These are phyloP conservation scores for Yarrowia yakushimensis DNA, from an alignment of 805 yeast species.

Conservation along the genomic window DNA sequence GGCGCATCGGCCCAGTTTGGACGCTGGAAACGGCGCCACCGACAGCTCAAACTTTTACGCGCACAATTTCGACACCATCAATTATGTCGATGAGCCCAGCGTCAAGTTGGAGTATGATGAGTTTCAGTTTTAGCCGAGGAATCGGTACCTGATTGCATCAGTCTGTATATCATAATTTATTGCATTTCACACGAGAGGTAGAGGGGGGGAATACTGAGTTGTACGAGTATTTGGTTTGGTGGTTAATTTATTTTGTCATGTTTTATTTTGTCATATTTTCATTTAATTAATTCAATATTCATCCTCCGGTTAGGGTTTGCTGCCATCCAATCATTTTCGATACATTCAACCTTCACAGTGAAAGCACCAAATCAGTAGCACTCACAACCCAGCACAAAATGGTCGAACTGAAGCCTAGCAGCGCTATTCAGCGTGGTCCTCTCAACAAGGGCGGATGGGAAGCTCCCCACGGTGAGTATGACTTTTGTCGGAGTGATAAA, in stretches of 20 bases:
- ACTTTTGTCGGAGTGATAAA: background rate
- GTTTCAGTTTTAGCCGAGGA: constrained; percentile 13
- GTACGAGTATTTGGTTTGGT: too few relatives aligned
- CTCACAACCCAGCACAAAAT: constrained; percentile 2
- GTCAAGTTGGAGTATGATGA: constrained; percentile 18
- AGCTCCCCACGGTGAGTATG: constrained; percentile 15
- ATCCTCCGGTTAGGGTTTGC: constrained; percentile 10
- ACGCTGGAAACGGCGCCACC: background rate
- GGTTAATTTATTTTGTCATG: too few relatives aligned
- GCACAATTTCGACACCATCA: background rate
- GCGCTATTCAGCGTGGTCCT: constrained; percentile 24
- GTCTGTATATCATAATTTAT: constrained; percentile 2
- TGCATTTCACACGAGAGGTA: too few relatives aligned
- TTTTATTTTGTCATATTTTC: too few relatives aligned
- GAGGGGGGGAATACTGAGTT: too few relatives aligned
- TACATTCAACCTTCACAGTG: constrained; percentile 11
- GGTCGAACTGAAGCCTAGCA: constrained; percentile 25
- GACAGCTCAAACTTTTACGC: background rate
- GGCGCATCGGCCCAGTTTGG: constrained; percentile 3
- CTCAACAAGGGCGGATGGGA: constrained; percentile 25
- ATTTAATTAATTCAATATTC: too few relatives aligned
- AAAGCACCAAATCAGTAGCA: background rate
- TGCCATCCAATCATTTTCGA: constrained; percentile 19
- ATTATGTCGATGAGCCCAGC: background rate
- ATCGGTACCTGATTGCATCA: too few relatives aligned